A percentile compares a stretch with the other conserved stretches of the same genome.
phyloP scores from a whole-genome alignment of 2,329 filamentous ascomycete genomes.

The Claviceps cyperi region DNA sequence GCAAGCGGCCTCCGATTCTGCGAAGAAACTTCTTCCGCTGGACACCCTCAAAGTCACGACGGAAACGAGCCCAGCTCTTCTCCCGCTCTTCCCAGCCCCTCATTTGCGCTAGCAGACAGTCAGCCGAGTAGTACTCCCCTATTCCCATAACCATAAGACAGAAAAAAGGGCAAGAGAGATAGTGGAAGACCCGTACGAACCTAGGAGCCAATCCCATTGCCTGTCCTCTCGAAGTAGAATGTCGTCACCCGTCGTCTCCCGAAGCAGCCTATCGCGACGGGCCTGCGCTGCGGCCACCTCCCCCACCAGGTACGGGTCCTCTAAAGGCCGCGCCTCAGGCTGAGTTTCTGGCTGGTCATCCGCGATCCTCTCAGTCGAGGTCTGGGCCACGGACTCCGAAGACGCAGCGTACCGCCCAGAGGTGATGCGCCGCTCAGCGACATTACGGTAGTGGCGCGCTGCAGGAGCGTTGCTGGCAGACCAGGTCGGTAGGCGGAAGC shows the following conservation, averaged over 20 bases:
- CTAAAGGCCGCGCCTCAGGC: constrained; percentile 32
- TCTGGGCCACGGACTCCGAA: constrained; percentile 12
- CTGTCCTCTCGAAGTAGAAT: constrained; percentile 41
- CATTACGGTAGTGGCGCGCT: constrained; percentile 46
- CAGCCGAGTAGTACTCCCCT: not conserved
- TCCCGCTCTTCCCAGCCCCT: constrained; percentile 36
- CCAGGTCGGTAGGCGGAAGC: constrained; percentile 46
- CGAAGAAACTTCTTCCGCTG: constrained; percentile 25
- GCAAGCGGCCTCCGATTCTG: constrained; percentile 22
- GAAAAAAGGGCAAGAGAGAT: not conserved
- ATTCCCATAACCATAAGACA: not conserved
- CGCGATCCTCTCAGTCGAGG: not conserved
- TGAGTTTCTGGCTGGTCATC: not conserved
- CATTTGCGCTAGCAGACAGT: constrained; percentile 30
- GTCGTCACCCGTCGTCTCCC: constrained; percentile 38
- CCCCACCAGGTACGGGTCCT: constrained; percentile 54
- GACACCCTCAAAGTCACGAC: constrained; percentile 22
- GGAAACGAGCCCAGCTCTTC: constrained; percentile 29
- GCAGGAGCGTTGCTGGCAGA: constrained; percentile 39
- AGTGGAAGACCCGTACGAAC: constrained; percentile 24
- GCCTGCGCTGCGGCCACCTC: constrained; percentile 47
- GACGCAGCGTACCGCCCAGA: constrained; percentile 23
- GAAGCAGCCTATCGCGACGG: constrained; percentile 39
- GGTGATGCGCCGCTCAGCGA: constrained; percentile 46
- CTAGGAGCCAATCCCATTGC: constrained; percentile 46